Evolutionary conservation across 352 stramenopile species (phyloP), one percentile per base, ranked within the genome.

Genomic region (Ophiocytium majus): DNA sequence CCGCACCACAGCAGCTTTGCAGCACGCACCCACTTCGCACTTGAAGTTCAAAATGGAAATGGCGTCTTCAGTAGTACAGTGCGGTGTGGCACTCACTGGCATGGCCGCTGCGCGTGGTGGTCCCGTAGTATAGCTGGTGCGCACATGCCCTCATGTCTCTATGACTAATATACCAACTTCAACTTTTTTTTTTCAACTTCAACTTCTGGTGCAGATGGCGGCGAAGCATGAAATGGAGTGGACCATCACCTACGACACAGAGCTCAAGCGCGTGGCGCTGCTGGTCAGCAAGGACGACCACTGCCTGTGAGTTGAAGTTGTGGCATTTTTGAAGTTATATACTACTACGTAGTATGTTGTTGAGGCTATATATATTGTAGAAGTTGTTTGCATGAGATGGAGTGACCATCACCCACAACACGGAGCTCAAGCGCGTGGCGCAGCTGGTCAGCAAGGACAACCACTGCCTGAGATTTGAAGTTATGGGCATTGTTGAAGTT

Each of bases 201-300:
- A 71, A 28, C 28, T 71, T 23, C 23, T 78, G 5, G 32, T 78
- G 64, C 80, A 87, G 83, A 36, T 87, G 43, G 83, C 83, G n/a
- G 43, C 9, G 32, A 64, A 76, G 63, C 83, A 87, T 34, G 43
- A 81, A 19, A 87, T 87, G 83, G 74, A 85, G 32, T 87, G 83
- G 83, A 84, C 78, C 23, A 81, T 87, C 10, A 43, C 83, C 0
- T 87, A 87, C 71, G 34, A 66, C 74, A 80, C 79, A 23, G 66
- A 37, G 34, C 81, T 35, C 19, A 83, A 87, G 63, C 74, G 79
- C 28, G 83, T 87, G 5, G 83, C 78, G 10, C 63, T 87, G n/a
- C 34, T 87, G 0, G 83, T 87, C 49, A 81, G 78, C 31, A 87
- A 87, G 50, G 83, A 87, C 36, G 83, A 87, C 57, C 83, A 87